phyloP scores from a whole-genome alignment of 305 asterid genomes.

The Petunia hybrid region DNA sequence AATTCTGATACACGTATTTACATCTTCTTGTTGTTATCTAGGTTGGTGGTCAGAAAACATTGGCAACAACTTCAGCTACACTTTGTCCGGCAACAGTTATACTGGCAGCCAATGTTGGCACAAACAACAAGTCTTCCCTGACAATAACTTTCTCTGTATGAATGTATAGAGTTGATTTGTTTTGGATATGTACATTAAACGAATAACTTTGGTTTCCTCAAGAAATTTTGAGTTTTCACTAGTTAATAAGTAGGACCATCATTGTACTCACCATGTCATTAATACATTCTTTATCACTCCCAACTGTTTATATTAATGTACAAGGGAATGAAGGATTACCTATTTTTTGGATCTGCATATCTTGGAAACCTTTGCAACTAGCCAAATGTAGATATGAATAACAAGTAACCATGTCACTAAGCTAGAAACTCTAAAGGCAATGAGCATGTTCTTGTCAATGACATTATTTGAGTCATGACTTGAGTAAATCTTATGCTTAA shows the following conservation, averaged over 20 bases:
- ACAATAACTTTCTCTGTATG: constrained; percentile 20
- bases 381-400: not conserved
- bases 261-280: too few species aligned
- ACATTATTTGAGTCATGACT: not conserved
- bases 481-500: not conserved
- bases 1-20: too few species aligned
- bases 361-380: not conserved
- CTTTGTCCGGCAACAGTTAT: constrained; percentile 16
- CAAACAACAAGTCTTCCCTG: not conserved
- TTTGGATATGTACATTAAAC: constrained; percentile 10
- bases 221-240: not conserved
- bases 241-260: not conserved
- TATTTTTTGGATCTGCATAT: not conserved
- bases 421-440: not conserved
- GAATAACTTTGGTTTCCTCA: not conserved
- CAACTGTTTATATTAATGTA: not conserved
- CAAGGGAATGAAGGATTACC: not conserved
- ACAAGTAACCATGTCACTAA: not conserved
- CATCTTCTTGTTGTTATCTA: not conserved
- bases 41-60: constrained; percentile 21
- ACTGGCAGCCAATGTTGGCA: not conserved
- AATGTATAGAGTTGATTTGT: constrained; percentile 10
- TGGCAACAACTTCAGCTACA: constrained; percentile 11
- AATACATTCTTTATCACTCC: not conserved
- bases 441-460: not conserved